Evolutionary conservation across 495 filamentous ascomycete species (phyloP), one percentile per base, ranked within the genome.

Genomic region (Penicillium crystallinum): DNA sequence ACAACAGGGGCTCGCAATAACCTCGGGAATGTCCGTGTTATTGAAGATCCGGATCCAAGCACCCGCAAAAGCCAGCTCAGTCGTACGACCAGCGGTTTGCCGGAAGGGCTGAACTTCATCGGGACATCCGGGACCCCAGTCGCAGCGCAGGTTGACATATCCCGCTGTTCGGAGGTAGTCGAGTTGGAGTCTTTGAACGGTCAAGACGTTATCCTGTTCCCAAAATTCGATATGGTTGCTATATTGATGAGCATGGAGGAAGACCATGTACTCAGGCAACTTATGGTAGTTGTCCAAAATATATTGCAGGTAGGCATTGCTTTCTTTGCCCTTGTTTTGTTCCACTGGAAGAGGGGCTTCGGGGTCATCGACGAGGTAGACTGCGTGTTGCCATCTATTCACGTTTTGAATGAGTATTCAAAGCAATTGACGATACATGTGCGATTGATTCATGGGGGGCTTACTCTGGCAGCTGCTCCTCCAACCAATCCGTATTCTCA

Each of bases 361-460:
- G 35, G 73, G 76, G 49, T 80, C 77, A 61, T 89, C 81, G 42
- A 79, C 81, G 22, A 76, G 73, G 62, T 89, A 89, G 35, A 86
- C 66, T 46, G 73, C 72, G 30, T 62, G 59, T 35, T 69, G 66
- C 74, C 74, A 77, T 54, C 75, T 78, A 8, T 54, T 6, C 9
- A 2, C 15, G 15, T 27, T 18, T 14, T 25, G 22, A 42, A 43
- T 49, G 44, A 56, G 51, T 6, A 18, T 12, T 14, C 11, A 14
- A 15, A 7, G 4, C 18, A 18, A 3, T 30, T 23, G 14, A 17
- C 2, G 11, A 27, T 37, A 4, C 8, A 49, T 35, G 18, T 1
- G 17, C 7, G n/a, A 36, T 8, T 22, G n/a, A 14, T 12, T 31
- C 29, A 10, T 31, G 2, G 11, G 23, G 17, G 11, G 52, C 62